Conservation (phyloP, 768 basidiomycete genomes). For the Boletellus ananas region DNA sequence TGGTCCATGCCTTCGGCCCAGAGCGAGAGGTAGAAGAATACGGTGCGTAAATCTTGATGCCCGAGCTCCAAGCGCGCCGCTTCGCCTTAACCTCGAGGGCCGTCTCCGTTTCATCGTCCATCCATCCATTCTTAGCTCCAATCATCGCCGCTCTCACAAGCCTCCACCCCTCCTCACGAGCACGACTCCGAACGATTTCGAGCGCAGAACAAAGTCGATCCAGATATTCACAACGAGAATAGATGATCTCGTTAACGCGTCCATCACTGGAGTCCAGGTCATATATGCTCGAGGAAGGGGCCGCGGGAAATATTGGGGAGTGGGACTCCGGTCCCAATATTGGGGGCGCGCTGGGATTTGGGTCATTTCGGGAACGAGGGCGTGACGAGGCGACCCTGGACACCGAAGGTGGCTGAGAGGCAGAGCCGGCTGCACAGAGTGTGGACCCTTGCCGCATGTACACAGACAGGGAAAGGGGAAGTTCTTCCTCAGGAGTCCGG, state of each 20-base stretch:
- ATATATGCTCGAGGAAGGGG: slow-evolving; percentile 8
- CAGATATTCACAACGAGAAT: slow-evolving; percentile 22
- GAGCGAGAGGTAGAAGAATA: slow-evolving; percentile 11
- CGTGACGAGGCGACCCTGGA: slow-evolving; percentile 24
- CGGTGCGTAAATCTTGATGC: slow-evolving; percentile 38
- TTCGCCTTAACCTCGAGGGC: slow-evolving; percentile 56
- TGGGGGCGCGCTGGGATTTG: background rate
- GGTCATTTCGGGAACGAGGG: slow-evolving; percentile 24
- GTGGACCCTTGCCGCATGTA: background rate
- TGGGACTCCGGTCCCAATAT: background rate
- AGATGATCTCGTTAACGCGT: slow-evolving; percentile 12
- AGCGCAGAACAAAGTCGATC: slow-evolving; percentile 41
- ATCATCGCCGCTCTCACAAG: slow-evolving; percentile 31
- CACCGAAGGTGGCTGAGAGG: slow-evolving; percentile 9
- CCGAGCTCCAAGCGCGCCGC: slow-evolving; percentile 65
- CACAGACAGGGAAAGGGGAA: slow-evolving; percentile 7
- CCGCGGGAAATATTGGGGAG: background rate
- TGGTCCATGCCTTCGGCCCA: slow-evolving; percentile 17
- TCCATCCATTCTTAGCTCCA: slow-evolving; percentile 24
- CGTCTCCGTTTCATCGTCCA: slow-evolving; percentile 24
- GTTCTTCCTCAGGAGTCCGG: slow-evolving; percentile 24
- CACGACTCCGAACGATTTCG: slow-evolving; percentile 40
- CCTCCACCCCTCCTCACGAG: slow-evolving; percentile 38
- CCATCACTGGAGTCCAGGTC: background rate
- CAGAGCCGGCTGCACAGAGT: background rate